Conservation (phyloP, 805 yeast species). For the Ogataea saltuana region DNA sequence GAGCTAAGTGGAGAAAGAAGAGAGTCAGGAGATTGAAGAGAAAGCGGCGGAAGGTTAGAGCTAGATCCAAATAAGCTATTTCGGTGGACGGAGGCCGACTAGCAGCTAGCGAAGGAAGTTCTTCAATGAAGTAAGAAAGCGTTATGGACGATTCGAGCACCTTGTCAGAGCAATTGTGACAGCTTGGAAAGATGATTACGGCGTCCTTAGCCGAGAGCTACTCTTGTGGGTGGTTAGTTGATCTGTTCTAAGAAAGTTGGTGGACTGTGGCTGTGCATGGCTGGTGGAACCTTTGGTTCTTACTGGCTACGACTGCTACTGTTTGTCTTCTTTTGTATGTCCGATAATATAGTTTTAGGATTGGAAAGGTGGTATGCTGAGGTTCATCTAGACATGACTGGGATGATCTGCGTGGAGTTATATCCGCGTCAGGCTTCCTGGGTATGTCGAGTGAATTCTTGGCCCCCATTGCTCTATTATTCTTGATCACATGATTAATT, state of each 20-base stretch:
- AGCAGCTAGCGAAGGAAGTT: conserved; percentile 7
- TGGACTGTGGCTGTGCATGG: not conserved
- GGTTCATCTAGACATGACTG: not conserved
- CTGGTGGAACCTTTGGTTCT: not conserved
- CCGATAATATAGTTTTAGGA: conserved; percentile 21
- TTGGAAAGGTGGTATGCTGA: conserved; percentile 10
- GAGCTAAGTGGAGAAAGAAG: conserved; percentile 99
- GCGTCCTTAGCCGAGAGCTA: not conserved
- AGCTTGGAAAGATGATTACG: not conserved
- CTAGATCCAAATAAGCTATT: conserved; percentile 91
- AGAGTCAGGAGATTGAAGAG: conserved; percentile 99
- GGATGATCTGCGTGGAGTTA: not conserved
- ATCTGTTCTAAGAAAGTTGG: conserved; percentile 4
- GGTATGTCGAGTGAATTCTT: not conserved
- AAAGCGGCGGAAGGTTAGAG: conserved; percentile 99
- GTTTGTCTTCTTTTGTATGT: conserved; percentile 18
- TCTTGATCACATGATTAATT: conserved; percentile 1
- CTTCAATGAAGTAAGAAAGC: conserved; percentile 1
- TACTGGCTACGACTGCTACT: conserved; percentile 11
- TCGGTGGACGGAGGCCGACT: conserved; percentile 17
- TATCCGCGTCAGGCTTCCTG: not conserved
- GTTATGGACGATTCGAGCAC: not conserved
- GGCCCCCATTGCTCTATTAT: conserved; percentile 6
- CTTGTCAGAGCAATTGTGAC: conserved; percentile 3
- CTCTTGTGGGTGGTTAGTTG: conserved; percentile 5